phyloP scores from a whole-genome alignment of 2,329 filamentous ascomycete genomes.

The Neospermospora avenae region DNA sequence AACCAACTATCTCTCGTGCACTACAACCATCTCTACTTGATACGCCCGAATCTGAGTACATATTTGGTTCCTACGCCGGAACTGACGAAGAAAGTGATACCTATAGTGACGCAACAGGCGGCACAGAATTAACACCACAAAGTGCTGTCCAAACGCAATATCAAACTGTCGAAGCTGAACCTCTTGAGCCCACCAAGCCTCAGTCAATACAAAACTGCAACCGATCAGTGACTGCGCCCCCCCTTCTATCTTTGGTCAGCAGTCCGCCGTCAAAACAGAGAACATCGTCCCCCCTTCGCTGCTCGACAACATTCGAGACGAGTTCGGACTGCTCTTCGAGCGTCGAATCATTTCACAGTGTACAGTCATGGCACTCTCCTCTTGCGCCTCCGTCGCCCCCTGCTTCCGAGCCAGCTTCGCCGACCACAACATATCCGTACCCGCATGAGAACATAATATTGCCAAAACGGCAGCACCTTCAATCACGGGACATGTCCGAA shows the following conservation, averaged over 20 bases:
- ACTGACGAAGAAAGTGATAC: conserved; percentile 24
- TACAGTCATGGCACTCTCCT: conserved; percentile 50
- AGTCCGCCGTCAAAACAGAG: conserved; percentile 41
- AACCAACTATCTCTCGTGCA: background rate
- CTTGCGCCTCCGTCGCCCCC: conserved; percentile 44
- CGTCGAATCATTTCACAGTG: conserved; percentile 53
- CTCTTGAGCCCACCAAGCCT: conserved; percentile 32
- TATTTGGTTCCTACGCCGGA: conserved; percentile 1
- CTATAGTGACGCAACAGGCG: conserved; percentile 31
- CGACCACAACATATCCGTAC: conserved; percentile 38
- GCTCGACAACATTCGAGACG: conserved; percentile 26
- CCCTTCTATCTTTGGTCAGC: conserved; percentile 42
- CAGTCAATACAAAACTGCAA: conserved; percentile 33
- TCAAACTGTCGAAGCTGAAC: conserved; percentile 30
- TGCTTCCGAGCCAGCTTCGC: conserved; percentile 41
- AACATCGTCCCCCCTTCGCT: conserved; percentile 24
- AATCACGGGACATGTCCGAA: conserved; percentile 36
- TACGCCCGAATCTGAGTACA: conserved; percentile 1
- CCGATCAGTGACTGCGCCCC: conserved; percentile 39
- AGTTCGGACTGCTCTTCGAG: conserved; percentile 43
- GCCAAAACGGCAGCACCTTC: conserved; percentile 34
- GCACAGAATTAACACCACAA: conserved; percentile 26
- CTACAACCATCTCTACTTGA: conserved; percentile 16
- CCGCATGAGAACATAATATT: conserved; percentile 41
- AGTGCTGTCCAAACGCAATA: conserved; percentile 31